A percentile compares a stretch with the other conserved stretches of the same genome.
phyloP scores from a whole-genome alignment of 208 protist species.

The Acanthamoeba castellanii region DNA sequence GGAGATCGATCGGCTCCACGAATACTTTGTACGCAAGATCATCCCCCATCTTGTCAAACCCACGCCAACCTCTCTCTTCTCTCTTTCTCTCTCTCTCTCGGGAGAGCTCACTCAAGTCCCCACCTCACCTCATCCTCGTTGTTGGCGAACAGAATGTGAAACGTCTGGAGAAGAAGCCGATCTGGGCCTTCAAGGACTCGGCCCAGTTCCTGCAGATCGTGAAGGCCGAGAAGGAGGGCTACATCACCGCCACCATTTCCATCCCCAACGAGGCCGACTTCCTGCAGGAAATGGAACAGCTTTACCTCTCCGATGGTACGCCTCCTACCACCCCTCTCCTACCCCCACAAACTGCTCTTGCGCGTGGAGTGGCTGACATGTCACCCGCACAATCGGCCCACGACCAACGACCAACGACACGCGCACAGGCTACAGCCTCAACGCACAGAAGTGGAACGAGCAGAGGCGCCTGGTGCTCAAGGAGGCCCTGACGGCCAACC shows the following conservation, averaged over 20 bases:
- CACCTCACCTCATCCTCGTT: not conserved
- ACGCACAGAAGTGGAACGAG: slow-evolving; percentile 68
- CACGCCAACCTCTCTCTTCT: too few relatives aligned
- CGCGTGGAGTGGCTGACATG: too few relatives aligned
- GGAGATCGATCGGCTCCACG: slow-evolving; percentile 25
- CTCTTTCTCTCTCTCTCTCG: not conserved
- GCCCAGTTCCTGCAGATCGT: slow-evolving; percentile 58
- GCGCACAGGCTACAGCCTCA: slow-evolving; percentile 39
- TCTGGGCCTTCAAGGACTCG: slow-evolving; percentile 29
- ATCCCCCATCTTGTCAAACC: too few relatives aligned
- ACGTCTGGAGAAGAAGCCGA: slow-evolving; percentile 29
- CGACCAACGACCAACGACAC: not conserved
- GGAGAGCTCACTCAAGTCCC: too few relatives aligned
- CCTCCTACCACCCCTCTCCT: not conserved
- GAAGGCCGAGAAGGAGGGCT: slow-evolving; percentile 70
- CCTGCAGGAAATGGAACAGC: slow-evolving; percentile 63
- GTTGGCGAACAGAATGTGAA: slow-evolving; percentile 12
- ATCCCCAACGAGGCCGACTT: slow-evolving; percentile 47
- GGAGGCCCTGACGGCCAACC: slow-evolving; percentile 36
- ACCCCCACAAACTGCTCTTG: not conserved
- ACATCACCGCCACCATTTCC: slow-evolving; percentile 36
- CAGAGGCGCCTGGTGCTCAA: slow-evolving; percentile 30
- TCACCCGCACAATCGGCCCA: too few relatives aligned
- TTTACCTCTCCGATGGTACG: slow-evolving; percentile 49
- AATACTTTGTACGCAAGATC: slow-evolving; percentile 42